phyloP scores from a whole-genome alignment of 208 protist genomes.

The Herpetomonas tarakana region DNA sequence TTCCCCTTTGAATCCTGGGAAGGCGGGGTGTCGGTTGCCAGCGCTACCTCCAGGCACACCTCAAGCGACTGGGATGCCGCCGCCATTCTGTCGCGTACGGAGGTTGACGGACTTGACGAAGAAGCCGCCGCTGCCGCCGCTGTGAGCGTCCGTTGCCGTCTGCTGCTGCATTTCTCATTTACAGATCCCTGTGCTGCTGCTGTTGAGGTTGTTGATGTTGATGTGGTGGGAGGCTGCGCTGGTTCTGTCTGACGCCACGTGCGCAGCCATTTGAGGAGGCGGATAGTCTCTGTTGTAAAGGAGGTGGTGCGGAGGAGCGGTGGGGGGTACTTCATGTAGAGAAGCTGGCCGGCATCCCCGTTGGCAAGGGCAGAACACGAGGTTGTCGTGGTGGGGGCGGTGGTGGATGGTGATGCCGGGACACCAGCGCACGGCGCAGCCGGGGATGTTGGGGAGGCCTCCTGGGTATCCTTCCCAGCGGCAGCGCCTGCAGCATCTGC shows the following conservation, averaged over 20 bases:
- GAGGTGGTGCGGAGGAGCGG: constrained; percentile 65
- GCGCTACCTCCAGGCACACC: not conserved
- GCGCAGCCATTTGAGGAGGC: constrained; percentile 72
- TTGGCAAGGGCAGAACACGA: not conserved
- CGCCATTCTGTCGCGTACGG: too few relatives aligned
- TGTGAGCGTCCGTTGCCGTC: not conserved
- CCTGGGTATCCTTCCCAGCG: too few relatives aligned
- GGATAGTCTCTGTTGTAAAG: constrained; percentile 58
- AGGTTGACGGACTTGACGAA: too few relatives aligned
- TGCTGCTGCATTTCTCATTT: too few relatives aligned
- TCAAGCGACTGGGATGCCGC: not conserved
- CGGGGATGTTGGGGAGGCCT: too few relatives aligned
- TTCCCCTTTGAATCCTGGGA: not conserved
- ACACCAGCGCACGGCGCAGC: constrained; percentile 1
- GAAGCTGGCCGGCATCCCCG: constrained; percentile 20
- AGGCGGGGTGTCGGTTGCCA: not conserved
- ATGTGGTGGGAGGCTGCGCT: not conserved
- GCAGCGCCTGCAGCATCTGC: too few relatives aligned
- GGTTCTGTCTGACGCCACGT: constrained; percentile 39
- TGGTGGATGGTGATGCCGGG: not conserved
- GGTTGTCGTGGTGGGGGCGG: too few relatives aligned
- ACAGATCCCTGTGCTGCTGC: too few relatives aligned
- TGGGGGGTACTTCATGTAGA: constrained; percentile 71
- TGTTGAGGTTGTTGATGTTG: not conserved
- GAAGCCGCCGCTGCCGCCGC: not conserved